These are phyloP conservation scores for Lyophyllum decastes DNA, from an alignment of 768 basidiomycete species.

Conservation along the genomic window DNA sequence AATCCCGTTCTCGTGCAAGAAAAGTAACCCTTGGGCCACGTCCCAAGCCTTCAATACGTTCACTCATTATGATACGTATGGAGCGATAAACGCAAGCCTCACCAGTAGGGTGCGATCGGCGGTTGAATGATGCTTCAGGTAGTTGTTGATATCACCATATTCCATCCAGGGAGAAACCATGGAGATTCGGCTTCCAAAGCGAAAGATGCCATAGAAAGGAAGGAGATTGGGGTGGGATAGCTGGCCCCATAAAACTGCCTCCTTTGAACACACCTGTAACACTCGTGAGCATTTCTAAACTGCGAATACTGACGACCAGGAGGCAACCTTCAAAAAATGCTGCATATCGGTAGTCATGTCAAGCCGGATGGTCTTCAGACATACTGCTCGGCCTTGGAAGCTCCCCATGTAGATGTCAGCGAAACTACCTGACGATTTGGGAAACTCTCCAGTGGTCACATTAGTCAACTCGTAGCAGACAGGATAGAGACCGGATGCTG, in stretches of 20 bases:
- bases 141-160: not conserved
- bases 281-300: not conserved
- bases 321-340: not conserved
- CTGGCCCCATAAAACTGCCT: conserved; percentile 25
- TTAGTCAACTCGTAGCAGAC: conserved; percentile 1
- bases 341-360: not conserved
- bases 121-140: not conserved
- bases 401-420: not conserved
- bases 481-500: not conserved
- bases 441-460: not conserved
- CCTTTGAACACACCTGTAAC: conserved; percentile 5
- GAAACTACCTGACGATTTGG: not conserved
- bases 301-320: too few species aligned
- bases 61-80: too few species aligned
- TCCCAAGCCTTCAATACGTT: not conserved
- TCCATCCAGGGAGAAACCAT: not conserved
- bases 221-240: conserved; percentile 28
- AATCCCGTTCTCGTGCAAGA: not conserved
- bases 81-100: not conserved
- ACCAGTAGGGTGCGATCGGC: not conserved
- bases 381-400: not conserved
- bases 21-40: not conserved
- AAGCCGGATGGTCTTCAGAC: not conserved
- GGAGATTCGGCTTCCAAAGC: not conserved
- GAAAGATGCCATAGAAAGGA: conserved; percentile 29